Evolutionary conservation across 441 rosid genomes (phyloP), one percentile per base, ranked within the genome.

Genomic region (Jatropha multifida): DNA sequence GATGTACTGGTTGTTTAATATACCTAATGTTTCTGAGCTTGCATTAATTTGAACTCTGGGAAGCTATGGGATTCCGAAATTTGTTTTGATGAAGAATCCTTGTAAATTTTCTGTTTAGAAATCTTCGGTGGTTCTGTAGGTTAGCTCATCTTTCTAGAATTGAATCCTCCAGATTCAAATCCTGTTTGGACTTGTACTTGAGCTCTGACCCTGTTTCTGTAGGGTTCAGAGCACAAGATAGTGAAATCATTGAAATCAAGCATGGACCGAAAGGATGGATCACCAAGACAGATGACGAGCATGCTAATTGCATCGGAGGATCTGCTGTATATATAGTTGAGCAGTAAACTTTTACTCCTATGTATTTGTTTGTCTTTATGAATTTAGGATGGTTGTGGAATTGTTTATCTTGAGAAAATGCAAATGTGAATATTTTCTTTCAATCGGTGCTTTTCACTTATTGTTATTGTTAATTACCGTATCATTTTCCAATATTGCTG

Each of bases 61-160:
- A 72, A 61, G 80, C 32, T 5, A 62, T 54, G 72, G 91, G 91
- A 79, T 88, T 94, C 85, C 51, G 90, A 91, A 79, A 89, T 81
- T 72, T 76, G 81, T 76, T 78, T 88, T 91, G 90, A 84, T 89
- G 88, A 86, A 79, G 92, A 83, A 82, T 88, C 90, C 90, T 64
- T 72, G 85, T 72, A 72, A 27, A 72, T 74, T 54, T 61, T 68
- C 71, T 68, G 11, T 86, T 88, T 90, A 81, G 65, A 82, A 68
- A 69, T 68, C 18, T 55, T 49, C 40, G 68, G 23, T 63, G 7
- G 66, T 20, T 4, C 15, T 63, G 52, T 83, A 75, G 69, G 73
- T 66, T 67, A 55, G 44, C 60, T 44, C 12, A 23, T 72, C 37
- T 60, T 78, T 23, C 13, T 71, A 2, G 3, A 48, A 10, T 76